Percentiles rank a stretch among this genome's conserved stretches.
Conservation (phyloP, 192 early-diverging fungal species). For the Umbelopsis vinacea region DNA sequence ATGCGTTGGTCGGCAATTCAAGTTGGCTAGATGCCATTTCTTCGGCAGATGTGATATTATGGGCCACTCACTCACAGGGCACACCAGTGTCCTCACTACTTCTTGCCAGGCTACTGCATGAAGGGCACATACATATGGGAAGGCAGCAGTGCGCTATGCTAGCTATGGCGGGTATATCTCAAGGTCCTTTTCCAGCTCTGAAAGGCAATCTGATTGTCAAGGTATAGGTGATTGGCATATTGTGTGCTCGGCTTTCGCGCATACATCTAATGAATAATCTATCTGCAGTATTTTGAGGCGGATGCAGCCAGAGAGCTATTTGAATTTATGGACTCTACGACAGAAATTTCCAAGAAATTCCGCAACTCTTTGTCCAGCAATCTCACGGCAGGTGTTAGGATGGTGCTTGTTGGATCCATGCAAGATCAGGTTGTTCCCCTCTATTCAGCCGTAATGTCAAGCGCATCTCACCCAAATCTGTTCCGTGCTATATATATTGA, state of each 20-base stretch:
- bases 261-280: not conserved
- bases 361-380: slow-evolving; percentile 69
- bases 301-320: slow-evolving; percentile 93
- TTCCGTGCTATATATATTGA: slow-evolving; percentile 93
- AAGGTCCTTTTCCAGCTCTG: slow-evolving; percentile 86
- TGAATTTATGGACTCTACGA: slow-evolving; percentile 86
- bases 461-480: slow-evolving; percentile 76
- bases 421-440: slow-evolving; percentile 97
- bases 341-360: slow-evolving; percentile 71
- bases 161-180: slow-evolving; percentile 92
- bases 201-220: slow-evolving; percentile 84
- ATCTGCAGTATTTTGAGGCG: slow-evolving; percentile 74
- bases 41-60: slow-evolving; percentile 79
- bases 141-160: slow-evolving; percentile 79
- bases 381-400: slow-evolving; percentile 69
- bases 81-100: slow-evolving; percentile 86
- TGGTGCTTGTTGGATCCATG: slow-evolving; percentile 84
- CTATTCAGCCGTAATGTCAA: slow-evolving; percentile 75
- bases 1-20: slow-evolving; percentile 66
- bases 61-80: slow-evolving; percentile 94
- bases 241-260: not conserved
- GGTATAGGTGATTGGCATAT: slow-evolving; percentile 11
- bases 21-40: slow-evolving; percentile 44
- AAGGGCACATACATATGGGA: slow-evolving; percentile 63
- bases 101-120: slow-evolving; percentile 71